Base-by-base conservation (phyloP, 2,329 filamentous ascomycete species). In the Pestalotiopsis sp. region DNA sequence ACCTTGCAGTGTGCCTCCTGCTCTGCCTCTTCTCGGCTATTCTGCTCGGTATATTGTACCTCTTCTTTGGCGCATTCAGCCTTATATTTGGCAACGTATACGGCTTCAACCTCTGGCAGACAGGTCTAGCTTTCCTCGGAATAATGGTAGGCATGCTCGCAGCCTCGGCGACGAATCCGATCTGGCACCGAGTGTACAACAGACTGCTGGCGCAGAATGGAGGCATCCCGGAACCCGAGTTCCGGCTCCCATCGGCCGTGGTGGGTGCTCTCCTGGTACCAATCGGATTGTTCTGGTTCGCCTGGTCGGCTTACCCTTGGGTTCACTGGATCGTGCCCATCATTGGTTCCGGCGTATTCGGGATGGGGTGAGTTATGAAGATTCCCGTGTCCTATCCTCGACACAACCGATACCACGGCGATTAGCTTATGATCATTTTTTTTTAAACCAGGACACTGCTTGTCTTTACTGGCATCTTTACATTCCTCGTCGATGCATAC, bases 11-110 rank as follows among this genome's bases (percentile, higher is more conserved):
- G 56, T 66, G 64, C 45, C 83, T 96, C 68, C 90, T 90, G 73
- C 88, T 98, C 31, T 96, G 94, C 79, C 81, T 96, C 25, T 92
- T 95, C 74, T 93, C 93, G 0, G 93, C 94, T 52, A 88, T 98
- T 66, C 83, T 97, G n/a, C 85, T 97, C 7, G 95, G 94, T 4
- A 92, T 97, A 59, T 82, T 97, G 2, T 97, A 97, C 77, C 88
- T 97, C 52, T 97, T 97, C 83, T 97, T 97, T 78, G 94, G 94
- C 23, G 94, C 94, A 0, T 97, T 97, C 75, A 88, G 92, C 4
- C 83, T 97, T 59, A 90, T 97, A 17, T 97, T 97, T 76, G 79
- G 85, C 31, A 87, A 86, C 59, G 90, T 92, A 61, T 92, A 97
- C 77, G 90, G 88, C 23, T 94, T 97, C 82, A 89, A 88, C 66